phyloP scores from a whole-genome alignment of 1,284 basidiomycete species.

The Chondrostereum purpureum region DNA sequence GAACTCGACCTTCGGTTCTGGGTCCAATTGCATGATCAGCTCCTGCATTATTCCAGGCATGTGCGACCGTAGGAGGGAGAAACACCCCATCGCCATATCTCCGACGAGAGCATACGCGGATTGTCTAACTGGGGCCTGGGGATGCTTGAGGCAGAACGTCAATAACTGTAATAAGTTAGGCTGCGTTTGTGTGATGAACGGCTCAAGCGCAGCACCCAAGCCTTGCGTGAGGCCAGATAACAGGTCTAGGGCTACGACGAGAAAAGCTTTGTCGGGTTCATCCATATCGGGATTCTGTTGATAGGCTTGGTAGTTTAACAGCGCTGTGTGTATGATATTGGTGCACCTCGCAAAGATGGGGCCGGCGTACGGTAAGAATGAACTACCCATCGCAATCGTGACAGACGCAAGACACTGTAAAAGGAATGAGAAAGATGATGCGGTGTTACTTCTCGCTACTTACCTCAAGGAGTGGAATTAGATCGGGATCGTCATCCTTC shows the following conservation, averaged over 20 bases:
- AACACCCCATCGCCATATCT: conserved; percentile 96
- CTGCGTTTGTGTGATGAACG: conserved; percentile 59
- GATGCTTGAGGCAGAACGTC: conserved; percentile 86
- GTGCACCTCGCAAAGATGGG: conserved; percentile 93
- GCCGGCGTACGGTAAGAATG: conserved; percentile 84
- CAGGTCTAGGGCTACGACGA: conserved; percentile 95
- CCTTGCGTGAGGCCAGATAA: conserved; percentile 96
- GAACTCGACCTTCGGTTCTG: conserved; percentile 86
- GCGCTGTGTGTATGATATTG: conserved; percentile 76
- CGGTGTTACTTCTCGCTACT: no score
- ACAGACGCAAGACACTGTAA: conserved; percentile 92
- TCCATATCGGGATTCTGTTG: conserved; percentile 84
- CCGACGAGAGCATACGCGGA: conserved; percentile 96
- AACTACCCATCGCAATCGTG: conserved; percentile 91
- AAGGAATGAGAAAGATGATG: conserved; percentile 5
- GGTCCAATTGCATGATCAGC: conserved; percentile 85
- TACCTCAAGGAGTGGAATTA: conserved; percentile 93
- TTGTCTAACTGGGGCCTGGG: conserved; percentile 92
- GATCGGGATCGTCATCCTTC: conserved; percentile 85
- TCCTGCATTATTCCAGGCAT: conserved; percentile 88
- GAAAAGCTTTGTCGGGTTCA: conserved; percentile 91
- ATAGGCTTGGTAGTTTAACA: conserved; percentile 77
- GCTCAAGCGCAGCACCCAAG: conserved; percentile 72
- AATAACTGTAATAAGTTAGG: conserved; percentile 78
- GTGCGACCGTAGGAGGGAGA: conserved; percentile 76